Conservation (phyloP, 2,329 filamentous ascomycete species). For the Paecilomyces dactylethromorphus region DNA sequence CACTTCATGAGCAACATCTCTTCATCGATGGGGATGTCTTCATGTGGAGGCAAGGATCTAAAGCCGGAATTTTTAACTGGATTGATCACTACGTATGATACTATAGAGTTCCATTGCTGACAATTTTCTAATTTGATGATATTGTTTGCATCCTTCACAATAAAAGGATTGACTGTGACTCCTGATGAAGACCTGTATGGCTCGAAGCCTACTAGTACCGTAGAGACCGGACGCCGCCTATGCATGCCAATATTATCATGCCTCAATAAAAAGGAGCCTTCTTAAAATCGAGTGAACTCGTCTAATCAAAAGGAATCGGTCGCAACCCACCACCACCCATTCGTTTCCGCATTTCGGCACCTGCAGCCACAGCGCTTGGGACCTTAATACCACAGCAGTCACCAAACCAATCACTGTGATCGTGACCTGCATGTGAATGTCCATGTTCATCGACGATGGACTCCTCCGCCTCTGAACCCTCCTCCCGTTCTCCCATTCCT, state of each 20-base stretch:
- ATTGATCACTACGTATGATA: not conserved
- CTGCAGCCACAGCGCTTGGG: conserved; percentile 85
- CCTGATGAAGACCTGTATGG: not conserved
- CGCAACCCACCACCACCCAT: conserved; percentile 60
- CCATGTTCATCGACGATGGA: conserved; percentile 61
- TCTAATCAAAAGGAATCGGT: conserved; percentile 42
- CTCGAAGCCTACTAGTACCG: not conserved
- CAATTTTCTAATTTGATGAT: not conserved
- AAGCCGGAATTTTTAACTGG: not conserved
- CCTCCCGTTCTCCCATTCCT: conserved; percentile 58
- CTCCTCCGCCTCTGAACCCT: conserved; percentile 47
- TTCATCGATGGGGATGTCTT: too few relatives aligned
- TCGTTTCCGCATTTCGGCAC: conserved; percentile 77
- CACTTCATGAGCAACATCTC: too few relatives aligned
- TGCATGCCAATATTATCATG: not conserved
- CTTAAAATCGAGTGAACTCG: not conserved
- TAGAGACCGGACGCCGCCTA: not conserved
- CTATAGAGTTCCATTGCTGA: not conserved
- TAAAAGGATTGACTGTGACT: not conserved
- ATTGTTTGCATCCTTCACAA: not conserved
- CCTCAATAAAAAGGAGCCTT: not conserved
- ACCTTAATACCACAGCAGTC: conserved; percentile 98
- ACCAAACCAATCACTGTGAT: conserved; percentile 61
- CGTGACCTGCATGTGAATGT: conserved; percentile 54
- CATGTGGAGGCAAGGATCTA: not conserved